Evolutionary conservation across 352 stramenopile genomes (phyloP), one percentile per base, ranked within the genome.

Genomic region (Phytophthora palmivora): DNA sequence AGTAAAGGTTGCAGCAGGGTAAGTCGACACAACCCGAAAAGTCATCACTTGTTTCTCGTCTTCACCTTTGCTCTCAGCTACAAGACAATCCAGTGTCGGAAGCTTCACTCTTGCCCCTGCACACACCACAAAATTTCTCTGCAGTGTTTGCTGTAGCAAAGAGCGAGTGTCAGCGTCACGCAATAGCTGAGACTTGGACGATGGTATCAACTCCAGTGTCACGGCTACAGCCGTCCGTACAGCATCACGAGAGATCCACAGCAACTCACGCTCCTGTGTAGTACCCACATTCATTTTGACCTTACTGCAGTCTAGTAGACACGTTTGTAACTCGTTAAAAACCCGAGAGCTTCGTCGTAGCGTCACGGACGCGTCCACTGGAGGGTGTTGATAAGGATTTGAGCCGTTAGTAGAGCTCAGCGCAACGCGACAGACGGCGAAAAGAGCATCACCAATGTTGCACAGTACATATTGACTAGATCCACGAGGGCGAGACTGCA

Each of bases 101-200:
- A 92, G 60, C 9, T 55, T 64, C 16, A 88, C 79, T 21, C 54
- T 57, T 1, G 83, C 78, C 15, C 43, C 63, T 30, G 53, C 47
- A 48, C 73, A 83, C 3, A 91, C 19, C 2, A 82, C 45, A 30
- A 87, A 53, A 12, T 84, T 73, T 3, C 75, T 78, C 49, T 89
- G 83, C 15, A 91, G 21, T 15, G 78, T 84, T 39, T 89, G 79
- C 3, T 78, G 63, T 11, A 91, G 48, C n/a, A 86, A 62, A 15
- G 85, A 78, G 0, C 72, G 70, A 54, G 73, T 84, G 39, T 75
- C 63, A 9, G 28, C 24, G 56, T 79, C 63, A 21, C 48, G 46
- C 28, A 78, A 26, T 22, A 81, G n/a, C 15, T 60, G 43, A 30
- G 62, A 22, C n/a, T 61, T 57, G 10, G 56, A 34, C 22, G 39